Conservation (phyloP, 2,329 filamentous ascomycete species). For the Onygenales sp. region DNA sequence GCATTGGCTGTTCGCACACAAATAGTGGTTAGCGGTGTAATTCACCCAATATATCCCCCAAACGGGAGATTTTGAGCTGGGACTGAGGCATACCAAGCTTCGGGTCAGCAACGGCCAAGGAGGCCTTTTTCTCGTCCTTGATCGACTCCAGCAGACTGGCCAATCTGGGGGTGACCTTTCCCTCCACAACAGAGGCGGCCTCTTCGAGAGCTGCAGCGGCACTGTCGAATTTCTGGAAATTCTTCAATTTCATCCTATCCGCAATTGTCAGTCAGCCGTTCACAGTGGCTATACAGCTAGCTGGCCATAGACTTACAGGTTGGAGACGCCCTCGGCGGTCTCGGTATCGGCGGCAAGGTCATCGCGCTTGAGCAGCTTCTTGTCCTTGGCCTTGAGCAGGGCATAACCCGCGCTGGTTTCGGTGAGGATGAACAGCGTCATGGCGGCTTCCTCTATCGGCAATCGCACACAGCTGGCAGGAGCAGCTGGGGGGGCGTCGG, state of each 20-base stretch:
- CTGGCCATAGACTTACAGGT: conserved; percentile 54
- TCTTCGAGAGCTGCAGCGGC: conserved; percentile 84
- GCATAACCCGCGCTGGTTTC: conserved; percentile 96
- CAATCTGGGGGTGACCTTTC: conserved; percentile 87
- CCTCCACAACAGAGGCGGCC: conserved; percentile 77
- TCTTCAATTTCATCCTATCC: conserved; percentile 79
- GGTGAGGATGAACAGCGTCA: conserved; percentile 86
- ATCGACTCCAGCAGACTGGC: conserved; percentile 73
- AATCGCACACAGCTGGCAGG: neutral
- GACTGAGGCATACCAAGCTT: conserved; percentile 54
- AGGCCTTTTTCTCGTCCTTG: conserved; percentile 96
- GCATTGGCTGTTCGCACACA: conserved; percentile 50
- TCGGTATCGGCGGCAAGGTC: conserved; percentile 65
- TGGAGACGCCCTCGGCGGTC: conserved; percentile 74
- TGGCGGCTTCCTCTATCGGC: conserved; percentile 32
- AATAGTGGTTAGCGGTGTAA: neutral
- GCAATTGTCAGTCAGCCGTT: conserved; percentile 2
- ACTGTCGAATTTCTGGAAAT: conserved; percentile 95
- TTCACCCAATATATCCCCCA: neutral
- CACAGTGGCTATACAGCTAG: neutral
- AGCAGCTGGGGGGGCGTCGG: conserved; percentile 4
- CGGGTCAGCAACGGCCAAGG: conserved; percentile 84
- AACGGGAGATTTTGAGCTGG: too few relatives aligned
- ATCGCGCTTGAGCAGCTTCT: conserved; percentile 89
- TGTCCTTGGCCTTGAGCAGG: conserved; percentile 96